phyloP scores from a whole-genome alignment of 257 asterid genomes.

The Solanum lignicaule region DNA sequence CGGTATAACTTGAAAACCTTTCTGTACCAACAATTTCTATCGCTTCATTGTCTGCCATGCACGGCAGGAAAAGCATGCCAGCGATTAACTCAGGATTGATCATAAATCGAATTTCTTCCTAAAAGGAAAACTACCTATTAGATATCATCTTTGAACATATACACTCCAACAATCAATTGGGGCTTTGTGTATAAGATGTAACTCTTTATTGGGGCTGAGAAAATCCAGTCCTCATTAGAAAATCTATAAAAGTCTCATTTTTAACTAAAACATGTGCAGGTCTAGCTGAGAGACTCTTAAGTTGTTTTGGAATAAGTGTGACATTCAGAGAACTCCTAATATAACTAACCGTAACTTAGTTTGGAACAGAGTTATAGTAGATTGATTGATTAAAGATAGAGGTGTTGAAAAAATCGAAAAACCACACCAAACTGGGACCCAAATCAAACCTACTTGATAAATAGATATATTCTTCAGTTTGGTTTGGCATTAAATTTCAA shows the following conservation, averaged over 20 bases:
- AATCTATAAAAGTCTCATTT: neutral
- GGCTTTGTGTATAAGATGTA: neutral
- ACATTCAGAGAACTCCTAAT: accelerated
- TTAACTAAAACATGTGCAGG: neutral
- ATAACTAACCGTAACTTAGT: neutral
- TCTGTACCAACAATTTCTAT: constrained; percentile 78
- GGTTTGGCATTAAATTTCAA: neutral
- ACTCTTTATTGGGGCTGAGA: neutral
- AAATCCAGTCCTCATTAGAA: neutral
- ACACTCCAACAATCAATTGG: neutral
- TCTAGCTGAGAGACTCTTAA: neutral
- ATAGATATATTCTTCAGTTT: neutral
- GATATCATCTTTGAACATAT: neutral
- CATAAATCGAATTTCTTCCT: constrained; percentile 96
- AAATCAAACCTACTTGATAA: neutral
- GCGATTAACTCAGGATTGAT: constrained; percentile 74
- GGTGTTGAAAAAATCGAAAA: neutral
- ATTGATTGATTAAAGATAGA: neutral
- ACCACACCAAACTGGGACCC: neutral
- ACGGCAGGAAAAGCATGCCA: constrained; percentile 68
- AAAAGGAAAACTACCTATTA: neutral
- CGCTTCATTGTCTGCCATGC: constrained; percentile 78
- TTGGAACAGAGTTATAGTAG: neutral
- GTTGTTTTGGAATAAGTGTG: neutral
- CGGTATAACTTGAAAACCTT: constrained; percentile 74